Base-by-base conservation (phyloP, 2,329 filamentous ascomycete species). In the Fusarium circinatum region DNA sequence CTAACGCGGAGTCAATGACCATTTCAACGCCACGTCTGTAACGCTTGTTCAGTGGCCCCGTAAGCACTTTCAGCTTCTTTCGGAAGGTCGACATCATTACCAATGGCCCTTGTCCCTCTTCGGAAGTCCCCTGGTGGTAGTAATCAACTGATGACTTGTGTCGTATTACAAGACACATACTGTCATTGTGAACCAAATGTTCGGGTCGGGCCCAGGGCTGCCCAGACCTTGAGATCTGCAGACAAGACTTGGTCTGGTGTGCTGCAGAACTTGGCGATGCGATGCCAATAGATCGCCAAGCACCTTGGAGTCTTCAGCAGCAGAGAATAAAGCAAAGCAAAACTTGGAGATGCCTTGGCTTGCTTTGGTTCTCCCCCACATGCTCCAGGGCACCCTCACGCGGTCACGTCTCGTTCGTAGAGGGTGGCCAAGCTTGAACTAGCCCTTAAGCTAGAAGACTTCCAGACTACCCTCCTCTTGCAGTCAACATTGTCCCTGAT, bases 201-300 rank as follows among this genome's bases (percentile, higher is more conserved):
- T 47, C 52, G 66, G 66, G 61, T 71, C 41, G 22, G 34, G 62
- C 22, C 49, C 49, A 69, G 39, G 39, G 36, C 41, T 70, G 71
- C 58, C 73, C 75, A 78, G 71, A 68, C 62, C 67, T 71, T 71
- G 47, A 47, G 75, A 77, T 69, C 70, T 74, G 47, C 67, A 60
- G 47, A 65, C 52, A 44, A 57, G 63, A 51, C 63, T 49, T 59
- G 49, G 62, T 66, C 42, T 39, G 41, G 51, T 47, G 36, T 18
- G 45, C 22, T 47, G 36, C n/a, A 69, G 30, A 52, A 70, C 76
- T 76, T 60, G 76, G 75, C 76, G 66, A 68, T 73, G 66, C 75
- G 63, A 74, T 76, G 65, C 64, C 55, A 56, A 55, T 64, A 38
- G 59, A 70, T 70, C 60, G 67, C 67, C 66, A 63, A 54, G 38